These are phyloP conservation scores for Curvularia sp. DNA, from an alignment of 2,329 filamentous ascomycete species.

Conservation along the genomic window DNA sequence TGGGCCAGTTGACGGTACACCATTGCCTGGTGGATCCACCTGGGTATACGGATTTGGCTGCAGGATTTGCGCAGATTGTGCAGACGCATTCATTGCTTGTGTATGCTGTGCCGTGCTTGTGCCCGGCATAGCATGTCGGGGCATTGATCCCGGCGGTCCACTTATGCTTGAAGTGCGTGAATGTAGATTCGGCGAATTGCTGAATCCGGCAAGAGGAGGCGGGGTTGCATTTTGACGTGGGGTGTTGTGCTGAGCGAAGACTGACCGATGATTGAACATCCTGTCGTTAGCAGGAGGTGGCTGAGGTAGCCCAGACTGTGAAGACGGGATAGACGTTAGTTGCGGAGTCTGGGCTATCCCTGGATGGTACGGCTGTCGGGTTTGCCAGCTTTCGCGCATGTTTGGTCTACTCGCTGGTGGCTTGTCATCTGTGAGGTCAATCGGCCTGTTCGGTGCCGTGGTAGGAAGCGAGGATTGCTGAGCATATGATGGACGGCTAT, in stretches of 20 bases:
- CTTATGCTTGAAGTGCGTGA: conserved; percentile 48
- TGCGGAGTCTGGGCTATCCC: conserved; percentile 40
- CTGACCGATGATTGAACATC: conserved; percentile 40
- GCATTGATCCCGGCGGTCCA: conserved; percentile 33
- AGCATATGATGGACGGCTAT: conserved; percentile 37
- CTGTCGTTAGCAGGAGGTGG: conserved; percentile 33
- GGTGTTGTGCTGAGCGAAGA: conserved; percentile 45
- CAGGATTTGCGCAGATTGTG: conserved; percentile 42
- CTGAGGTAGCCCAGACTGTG: conserved; percentile 39
- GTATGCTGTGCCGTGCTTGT: conserved; percentile 31
- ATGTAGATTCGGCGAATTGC: conserved; percentile 45
- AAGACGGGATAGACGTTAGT: conserved; percentile 33
- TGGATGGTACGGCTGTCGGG: conserved; percentile 37
- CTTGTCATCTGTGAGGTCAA: conserved; percentile 46
- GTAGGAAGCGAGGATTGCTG: conserved; percentile 37
- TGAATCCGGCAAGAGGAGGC: conserved; percentile 40
- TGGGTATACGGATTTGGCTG: conserved; percentile 50
- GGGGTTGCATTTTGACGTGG: conserved; percentile 46
- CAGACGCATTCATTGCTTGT: conserved; percentile 29
- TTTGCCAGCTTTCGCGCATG: conserved; percentile 43
- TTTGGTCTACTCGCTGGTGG: conserved; percentile 24
- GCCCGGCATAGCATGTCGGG: conserved; percentile 36
- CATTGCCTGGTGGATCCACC: conserved; percentile 44
- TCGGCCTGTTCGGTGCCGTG: conserved; percentile 32
- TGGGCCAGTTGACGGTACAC: conserved; percentile 38